A percentile compares a stretch with the other conserved stretches of the same genome.
Evolutionary conservation across 2,329 filamentous ascomycete genomes (phyloP).

Genomic region (Calonectria montana): DNA sequence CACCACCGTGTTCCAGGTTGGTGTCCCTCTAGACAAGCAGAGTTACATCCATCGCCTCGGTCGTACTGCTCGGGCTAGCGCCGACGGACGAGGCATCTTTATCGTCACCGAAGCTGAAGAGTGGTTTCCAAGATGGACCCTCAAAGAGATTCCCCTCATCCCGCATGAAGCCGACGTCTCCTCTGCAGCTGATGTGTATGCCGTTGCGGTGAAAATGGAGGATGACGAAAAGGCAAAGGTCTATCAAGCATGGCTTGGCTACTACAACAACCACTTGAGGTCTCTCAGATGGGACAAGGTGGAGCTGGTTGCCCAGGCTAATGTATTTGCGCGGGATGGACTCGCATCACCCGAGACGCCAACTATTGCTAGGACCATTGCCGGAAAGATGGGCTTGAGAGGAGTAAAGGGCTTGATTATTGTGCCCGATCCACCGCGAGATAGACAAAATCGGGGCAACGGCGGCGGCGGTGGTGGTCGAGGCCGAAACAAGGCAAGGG

Average conservation of each 20-base stretch:
- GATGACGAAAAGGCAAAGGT: constrained; percentile 57
- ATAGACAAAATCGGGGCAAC: constrained; percentile 29
- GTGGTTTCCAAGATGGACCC: constrained; percentile 60
- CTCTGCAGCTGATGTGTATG: constrained; percentile 50
- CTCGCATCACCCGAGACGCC: constrained; percentile 62
- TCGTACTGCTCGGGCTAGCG: constrained; percentile 74
- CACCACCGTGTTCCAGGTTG: constrained; percentile 73
- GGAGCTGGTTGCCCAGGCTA: constrained; percentile 62
- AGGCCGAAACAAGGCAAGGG: neutral
- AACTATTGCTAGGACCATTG: constrained; percentile 56
- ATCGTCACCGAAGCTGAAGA: constrained; percentile 65
- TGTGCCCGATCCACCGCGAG: constrained; percentile 55
- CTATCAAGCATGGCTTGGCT: constrained; percentile 69
- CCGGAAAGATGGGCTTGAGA: constrained; percentile 69
- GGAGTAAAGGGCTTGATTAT: constrained; percentile 61
- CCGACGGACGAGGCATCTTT: constrained; percentile 71
- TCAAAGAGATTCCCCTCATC: constrained; percentile 66
- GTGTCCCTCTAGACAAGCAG: constrained; percentile 68
- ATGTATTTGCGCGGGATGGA: constrained; percentile 60
- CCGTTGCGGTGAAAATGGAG: constrained; percentile 56
- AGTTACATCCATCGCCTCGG: constrained; percentile 77
- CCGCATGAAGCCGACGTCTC: constrained; percentile 58
- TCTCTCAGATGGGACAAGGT: constrained; percentile 54
- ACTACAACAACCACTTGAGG: constrained; percentile 65
- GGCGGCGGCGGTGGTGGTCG: constrained; percentile 42